A percentile compares a stretch with the other conserved stretches of the same genome.
Evolutionary conservation across 495 filamentous ascomycete genomes (phyloP).

Genomic region (Glarea lozoyensis): DNA sequence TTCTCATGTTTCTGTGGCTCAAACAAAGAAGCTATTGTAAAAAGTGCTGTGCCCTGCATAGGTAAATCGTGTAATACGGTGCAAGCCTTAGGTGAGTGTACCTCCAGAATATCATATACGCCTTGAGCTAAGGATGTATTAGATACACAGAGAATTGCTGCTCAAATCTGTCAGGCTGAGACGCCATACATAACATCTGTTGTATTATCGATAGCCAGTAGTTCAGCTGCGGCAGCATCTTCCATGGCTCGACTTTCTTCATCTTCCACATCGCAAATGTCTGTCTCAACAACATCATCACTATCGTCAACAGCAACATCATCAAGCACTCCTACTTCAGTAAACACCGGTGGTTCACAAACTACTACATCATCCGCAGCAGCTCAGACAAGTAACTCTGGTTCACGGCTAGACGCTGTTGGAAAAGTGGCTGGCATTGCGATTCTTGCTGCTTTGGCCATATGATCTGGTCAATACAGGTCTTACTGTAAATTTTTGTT

Average conservation of each 20-base stretch:
- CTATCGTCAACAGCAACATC: background rate
- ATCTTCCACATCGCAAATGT: background rate
- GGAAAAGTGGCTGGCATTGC: conserved; percentile 21
- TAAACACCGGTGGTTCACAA: background rate
- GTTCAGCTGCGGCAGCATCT: background rate
- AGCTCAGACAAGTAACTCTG: conserved; percentile 11
- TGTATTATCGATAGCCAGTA: conserved; percentile 2
- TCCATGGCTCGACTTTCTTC: background rate
- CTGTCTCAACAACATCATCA: background rate
- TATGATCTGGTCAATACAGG: conserved; percentile 14
- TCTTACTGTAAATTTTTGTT: background rate
- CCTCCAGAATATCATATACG: no score
- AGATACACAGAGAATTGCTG: background rate
- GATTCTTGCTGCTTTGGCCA: conserved; percentile 23
- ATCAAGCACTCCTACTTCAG: background rate
- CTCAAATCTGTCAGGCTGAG: background rate
- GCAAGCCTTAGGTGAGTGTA: no score
- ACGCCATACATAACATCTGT: conserved; percentile 5
- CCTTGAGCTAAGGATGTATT: no score
- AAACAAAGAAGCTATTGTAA: no score
- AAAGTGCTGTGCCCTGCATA: no score
- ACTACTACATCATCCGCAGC: background rate
- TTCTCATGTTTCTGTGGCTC: no score
- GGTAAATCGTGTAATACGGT: no score
- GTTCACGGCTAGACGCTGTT: conserved; percentile 12